phyloP scores from a whole-genome alignment of 371 early-diverging fungal genomes.

The Lichtheimia hyalospora region DNA sequence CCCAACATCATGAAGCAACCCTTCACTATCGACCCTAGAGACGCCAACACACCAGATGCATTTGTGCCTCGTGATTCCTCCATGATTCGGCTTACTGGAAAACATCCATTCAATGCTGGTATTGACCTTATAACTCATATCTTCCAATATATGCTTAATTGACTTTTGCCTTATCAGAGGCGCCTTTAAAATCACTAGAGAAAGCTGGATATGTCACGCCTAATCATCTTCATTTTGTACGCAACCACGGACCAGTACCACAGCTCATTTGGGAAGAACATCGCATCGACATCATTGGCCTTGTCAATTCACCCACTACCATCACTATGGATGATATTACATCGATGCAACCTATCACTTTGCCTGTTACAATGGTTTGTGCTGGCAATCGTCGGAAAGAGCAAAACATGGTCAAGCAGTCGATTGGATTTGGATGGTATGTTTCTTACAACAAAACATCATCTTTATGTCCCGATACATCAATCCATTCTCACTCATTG shows the following conservation, averaged over 20 bases:
- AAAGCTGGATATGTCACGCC: conserved; percentile 60
- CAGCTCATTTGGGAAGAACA: conserved; percentile 49
- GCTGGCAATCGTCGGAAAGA: conserved; percentile 86
- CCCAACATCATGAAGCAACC: background rate
- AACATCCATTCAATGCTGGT: conserved; percentile 63
- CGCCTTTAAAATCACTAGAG: conserved; percentile 49
- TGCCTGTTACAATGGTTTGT: conserved; percentile 70
- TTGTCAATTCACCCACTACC: conserved; percentile 46
- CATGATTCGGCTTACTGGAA: conserved; percentile 51
- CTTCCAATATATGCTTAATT: too few relatives aligned
- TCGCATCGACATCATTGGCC: conserved; percentile 37
- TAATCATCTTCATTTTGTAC: conserved; percentile 57
- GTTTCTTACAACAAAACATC: background rate
- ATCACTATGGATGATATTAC: conserved; percentile 61
- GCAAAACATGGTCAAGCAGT: conserved; percentile 71
- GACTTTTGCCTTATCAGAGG: conserved; percentile 22
- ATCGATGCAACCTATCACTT: conserved; percentile 39
- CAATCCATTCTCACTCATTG: background rate
- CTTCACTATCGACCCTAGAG: conserved; percentile 23
- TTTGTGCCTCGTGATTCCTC: conserved; percentile 46
- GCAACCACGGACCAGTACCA: conserved; percentile 89
- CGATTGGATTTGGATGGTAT: conserved; percentile 76
- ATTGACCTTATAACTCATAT: too few relatives aligned
- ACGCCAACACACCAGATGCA: conserved; percentile 48
- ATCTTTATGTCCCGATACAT: background rate